Evolutionary conservation across 345 rosid genomes (phyloP).

Genomic region (Syzygium grande): DNA sequence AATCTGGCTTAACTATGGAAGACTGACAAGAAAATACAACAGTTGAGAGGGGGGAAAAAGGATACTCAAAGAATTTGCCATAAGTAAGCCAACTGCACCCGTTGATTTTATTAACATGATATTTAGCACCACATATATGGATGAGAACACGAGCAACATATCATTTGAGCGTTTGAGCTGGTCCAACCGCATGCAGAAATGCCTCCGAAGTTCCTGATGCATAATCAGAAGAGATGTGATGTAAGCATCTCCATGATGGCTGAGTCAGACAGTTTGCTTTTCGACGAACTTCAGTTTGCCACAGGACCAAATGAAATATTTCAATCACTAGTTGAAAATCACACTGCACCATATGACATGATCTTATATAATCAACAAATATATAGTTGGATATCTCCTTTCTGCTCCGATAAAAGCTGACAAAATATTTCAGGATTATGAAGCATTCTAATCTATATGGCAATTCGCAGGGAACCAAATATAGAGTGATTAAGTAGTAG

Average conservation of each 20-base stretch:
- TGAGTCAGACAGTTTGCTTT: not conserved
- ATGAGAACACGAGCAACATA: conserved; percentile 64
- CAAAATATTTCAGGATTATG: not conserved
- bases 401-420: not conserved
- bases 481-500: not conserved
- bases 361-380: not conserved
- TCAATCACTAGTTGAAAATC: not conserved
- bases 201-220: conserved; percentile 85
- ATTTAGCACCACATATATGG: conserved; percentile 43
- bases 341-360: not conserved
- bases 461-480: not conserved
- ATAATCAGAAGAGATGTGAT: conserved; percentile 4
- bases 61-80: conserved; percentile 92
- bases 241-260: not conserved
- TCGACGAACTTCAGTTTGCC: not conserved
- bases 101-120: conserved; percentile 57
- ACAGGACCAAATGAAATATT: not conserved
- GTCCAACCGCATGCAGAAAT: conserved; percentile 81
- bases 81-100: conserved; percentile 84
- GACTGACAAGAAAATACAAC: not conserved
- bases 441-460: not conserved
- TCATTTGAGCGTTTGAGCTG: conserved; percentile 78
- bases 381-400: not conserved
- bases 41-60: conserved; percentile 9
- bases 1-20: not conserved